These are phyloP conservation scores for Wilcoxina mikolae DNA, from an alignment of 495 filamentous ascomycete genomes.

Conservation along the genomic window DNA sequence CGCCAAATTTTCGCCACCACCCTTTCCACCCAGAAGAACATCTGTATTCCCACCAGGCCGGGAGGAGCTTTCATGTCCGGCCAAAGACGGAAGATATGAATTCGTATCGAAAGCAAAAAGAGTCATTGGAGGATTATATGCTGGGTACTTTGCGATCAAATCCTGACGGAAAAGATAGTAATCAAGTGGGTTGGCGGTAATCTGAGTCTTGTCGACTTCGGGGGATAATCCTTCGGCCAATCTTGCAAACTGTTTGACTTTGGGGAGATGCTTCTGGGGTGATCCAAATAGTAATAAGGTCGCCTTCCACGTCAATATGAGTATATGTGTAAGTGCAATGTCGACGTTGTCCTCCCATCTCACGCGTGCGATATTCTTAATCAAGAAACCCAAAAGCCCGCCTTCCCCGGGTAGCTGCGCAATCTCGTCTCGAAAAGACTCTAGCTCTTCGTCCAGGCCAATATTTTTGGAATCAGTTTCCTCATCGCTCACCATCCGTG, in stretches of 20 bases:
- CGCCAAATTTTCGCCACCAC: conserved; percentile 31
- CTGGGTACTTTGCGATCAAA: conserved; percentile 96
- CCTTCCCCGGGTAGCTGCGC: conserved; percentile 35
- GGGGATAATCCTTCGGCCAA: conserved; percentile 31
- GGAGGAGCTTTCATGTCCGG: conserved; percentile 19
- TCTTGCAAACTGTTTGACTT: conserved; percentile 51
- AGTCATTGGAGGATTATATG: conserved; percentile 77
- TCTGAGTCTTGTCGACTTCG: conserved; percentile 41
- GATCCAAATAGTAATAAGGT: conserved; percentile 74
- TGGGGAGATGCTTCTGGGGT: conserved; percentile 46
- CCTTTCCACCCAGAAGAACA: conserved; percentile 20
- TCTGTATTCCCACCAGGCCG: conserved; percentile 19
- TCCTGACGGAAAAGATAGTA: conserved; percentile 95
- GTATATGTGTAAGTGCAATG: conserved; percentile 34
- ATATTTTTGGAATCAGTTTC: conserved; percentile 3
- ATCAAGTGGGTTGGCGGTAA: conserved; percentile 85
- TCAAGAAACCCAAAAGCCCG: conserved; percentile 53
- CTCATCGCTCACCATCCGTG: conserved; percentile 32
- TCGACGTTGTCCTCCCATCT: conserved; percentile 64
- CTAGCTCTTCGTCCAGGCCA: conserved; percentile 16
- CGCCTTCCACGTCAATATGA: conserved; percentile 82
- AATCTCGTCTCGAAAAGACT: conserved; percentile 28
- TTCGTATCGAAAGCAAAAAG: conserved; percentile 78
- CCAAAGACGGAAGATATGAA: conserved; percentile 69
- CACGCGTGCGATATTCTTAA: conserved; percentile 58